phyloP scores from a whole-genome alignment of 1,284 basidiomycete species.

The Melanopsichium pennsylvanicum region DNA sequence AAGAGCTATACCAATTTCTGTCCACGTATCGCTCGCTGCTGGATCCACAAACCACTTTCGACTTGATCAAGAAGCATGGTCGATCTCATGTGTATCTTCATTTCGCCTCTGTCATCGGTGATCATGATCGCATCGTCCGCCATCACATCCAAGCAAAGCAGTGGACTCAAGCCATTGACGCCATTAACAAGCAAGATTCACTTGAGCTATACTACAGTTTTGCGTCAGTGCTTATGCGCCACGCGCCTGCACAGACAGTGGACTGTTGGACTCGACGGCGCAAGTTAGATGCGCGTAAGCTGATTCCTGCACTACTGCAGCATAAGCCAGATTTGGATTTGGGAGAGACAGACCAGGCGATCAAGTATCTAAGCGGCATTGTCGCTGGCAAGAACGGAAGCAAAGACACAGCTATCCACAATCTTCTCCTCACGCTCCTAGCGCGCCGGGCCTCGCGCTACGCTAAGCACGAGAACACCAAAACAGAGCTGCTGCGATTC shows the following conservation, averaged over 20 bases:
- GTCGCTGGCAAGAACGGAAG: constrained; percentile 81
- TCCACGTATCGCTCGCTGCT: constrained; percentile 79
- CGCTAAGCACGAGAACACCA: constrained; percentile 67
- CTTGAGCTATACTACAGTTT: constrained; percentile 93
- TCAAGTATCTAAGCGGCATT: constrained; percentile 81
- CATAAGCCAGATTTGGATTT: constrained; percentile 70
- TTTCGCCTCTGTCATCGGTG: constrained; percentile 83
- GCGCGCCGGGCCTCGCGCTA: constrained; percentile 66
- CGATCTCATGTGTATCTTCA: constrained; percentile 90
- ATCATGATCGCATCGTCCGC: constrained; percentile 84
- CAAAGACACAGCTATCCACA: constrained; percentile 87
- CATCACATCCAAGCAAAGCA: constrained; percentile 91
- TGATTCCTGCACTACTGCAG: constrained; percentile 88
- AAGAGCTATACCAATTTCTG: constrained; percentile 89
- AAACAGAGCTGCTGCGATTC: constrained; percentile 83
- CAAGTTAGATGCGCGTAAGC: constrained; percentile 79
- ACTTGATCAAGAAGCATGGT: constrained; percentile 90
- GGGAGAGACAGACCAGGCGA: constrained; percentile 75
- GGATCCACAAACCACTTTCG: constrained; percentile 84
- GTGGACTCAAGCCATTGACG: constrained; percentile 88
- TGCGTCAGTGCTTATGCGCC: constrained; percentile 83
- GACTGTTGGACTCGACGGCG: constrained; percentile 89
- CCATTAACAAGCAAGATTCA: constrained; percentile 77
- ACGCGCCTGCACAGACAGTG: constrained; percentile 85
- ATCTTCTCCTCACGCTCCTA: constrained; percentile 88